These are phyloP conservation scores for Monilinia fructigena DNA, from an alignment of 2,329 filamentous ascomycete genomes.

Conservation along the genomic window DNA sequence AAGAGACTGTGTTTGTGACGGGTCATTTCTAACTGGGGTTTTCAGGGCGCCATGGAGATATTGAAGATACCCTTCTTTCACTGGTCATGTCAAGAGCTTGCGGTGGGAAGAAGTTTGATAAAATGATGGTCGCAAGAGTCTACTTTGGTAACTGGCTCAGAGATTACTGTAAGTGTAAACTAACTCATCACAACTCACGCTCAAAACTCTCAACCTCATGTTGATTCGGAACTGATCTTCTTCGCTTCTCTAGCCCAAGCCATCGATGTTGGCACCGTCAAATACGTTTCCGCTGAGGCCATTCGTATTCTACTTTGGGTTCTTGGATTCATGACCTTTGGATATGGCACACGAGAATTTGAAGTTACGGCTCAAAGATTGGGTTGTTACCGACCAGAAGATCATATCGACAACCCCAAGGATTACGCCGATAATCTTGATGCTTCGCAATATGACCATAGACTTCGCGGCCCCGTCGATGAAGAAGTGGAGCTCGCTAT, in stretches of 20 bases:
- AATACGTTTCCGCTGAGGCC: slow-evolving; percentile 84
- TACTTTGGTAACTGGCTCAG: slow-evolving; percentile 97
- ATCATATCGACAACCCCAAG: slow-evolving; percentile 77
- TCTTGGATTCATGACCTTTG: slow-evolving; percentile 85
- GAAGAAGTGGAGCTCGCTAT: slow-evolving; percentile 76
- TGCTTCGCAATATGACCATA: slow-evolving; percentile 75
- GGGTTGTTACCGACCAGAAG: slow-evolving; percentile 77
- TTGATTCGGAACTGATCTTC: neutral
- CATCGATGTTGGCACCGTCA: slow-evolving; percentile 88
- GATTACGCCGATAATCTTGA: slow-evolving; percentile 88
- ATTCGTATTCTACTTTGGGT: slow-evolving; percentile 88
- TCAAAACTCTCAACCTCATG: neutral
- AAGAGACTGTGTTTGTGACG: neutral
- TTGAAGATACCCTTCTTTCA: slow-evolving; percentile 83
- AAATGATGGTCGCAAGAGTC: slow-evolving; percentile 81
- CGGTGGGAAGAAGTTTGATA: slow-evolving; percentile 77
- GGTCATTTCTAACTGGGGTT: slow-evolving; percentile 3
- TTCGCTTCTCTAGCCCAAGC: slow-evolving; percentile 59
- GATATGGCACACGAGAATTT: slow-evolving; percentile 79
- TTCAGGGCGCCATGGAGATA: slow-evolving; percentile 80
- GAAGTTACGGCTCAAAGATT: slow-evolving; percentile 78
- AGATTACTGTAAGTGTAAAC: slow-evolving; percentile 63
- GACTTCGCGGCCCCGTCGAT: slow-evolving; percentile 79
- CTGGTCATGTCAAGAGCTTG: slow-evolving; percentile 62
- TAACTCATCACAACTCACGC: neutral